A percentile compares a stretch with the other conserved stretches of the same genome.
phyloP scores from a whole-genome alignment of 2,329 filamentous ascomycete species.

The Gaeumannomyces sp. region DNA sequence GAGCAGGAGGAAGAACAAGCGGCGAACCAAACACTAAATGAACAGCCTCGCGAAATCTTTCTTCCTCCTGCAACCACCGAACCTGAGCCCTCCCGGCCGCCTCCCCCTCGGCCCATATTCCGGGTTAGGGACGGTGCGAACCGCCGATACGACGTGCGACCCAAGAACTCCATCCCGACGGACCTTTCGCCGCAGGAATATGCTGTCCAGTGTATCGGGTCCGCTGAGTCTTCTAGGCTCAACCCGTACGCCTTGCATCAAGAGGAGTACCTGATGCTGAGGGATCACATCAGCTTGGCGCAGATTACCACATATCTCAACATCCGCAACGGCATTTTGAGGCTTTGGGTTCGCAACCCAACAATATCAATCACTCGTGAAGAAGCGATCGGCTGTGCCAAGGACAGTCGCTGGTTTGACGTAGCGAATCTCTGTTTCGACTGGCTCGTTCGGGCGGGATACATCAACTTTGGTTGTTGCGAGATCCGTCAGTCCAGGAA shows the following conservation, averaged over 20 bases:
- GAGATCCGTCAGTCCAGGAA: constrained; percentile 52
- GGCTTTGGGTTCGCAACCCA: constrained; percentile 84
- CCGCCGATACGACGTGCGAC: constrained; percentile 52
- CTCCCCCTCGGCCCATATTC: background rate
- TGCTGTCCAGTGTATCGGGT: constrained; percentile 83
- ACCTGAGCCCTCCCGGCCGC: background rate
- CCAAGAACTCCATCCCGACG: constrained; percentile 77
- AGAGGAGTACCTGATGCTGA: constrained; percentile 75
- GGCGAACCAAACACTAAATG: background rate
- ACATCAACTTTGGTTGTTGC: constrained; percentile 94
- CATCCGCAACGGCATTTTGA: constrained; percentile 87
- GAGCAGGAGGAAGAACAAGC: background rate
- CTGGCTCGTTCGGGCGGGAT: constrained; percentile 85
- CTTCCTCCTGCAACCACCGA: background rate
- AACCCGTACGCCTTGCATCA: constrained; percentile 84
- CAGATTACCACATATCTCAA: constrained; percentile 96
- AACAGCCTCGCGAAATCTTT: background rate
- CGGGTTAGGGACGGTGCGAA: constrained; percentile 18
- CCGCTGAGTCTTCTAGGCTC: constrained; percentile 81
- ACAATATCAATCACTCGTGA: constrained; percentile 73
- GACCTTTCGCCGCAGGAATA: constrained; percentile 69
- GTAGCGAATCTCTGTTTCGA: constrained; percentile 83
- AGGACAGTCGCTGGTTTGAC: constrained; percentile 81
- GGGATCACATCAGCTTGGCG: constrained; percentile 73
- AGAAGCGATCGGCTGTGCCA: constrained; percentile 86